These are phyloP conservation scores for Anthostomella pinea DNA, from an alignment of 2,329 filamentous ascomycete species.

Conservation along the genomic window DNA sequence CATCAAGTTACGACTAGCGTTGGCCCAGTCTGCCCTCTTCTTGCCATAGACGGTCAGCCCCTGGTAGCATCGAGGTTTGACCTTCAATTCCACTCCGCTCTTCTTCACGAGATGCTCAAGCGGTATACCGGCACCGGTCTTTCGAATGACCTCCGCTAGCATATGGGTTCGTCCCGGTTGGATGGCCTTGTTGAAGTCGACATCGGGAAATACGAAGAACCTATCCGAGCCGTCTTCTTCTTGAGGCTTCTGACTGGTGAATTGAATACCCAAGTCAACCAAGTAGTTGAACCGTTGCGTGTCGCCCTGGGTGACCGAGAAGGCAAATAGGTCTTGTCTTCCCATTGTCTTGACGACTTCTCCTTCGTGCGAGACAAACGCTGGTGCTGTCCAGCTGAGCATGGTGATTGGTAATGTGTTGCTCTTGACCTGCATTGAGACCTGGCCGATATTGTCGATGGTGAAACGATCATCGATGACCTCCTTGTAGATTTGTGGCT, in stretches of 20 bases:
- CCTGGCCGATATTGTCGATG: slow-evolving; percentile 70
- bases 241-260: slow-evolving; percentile 36
- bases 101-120: slow-evolving; percentile 64
- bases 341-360: slow-evolving; percentile 23
- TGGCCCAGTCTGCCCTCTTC: slow-evolving; percentile 67
- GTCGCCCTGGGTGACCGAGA: slow-evolving; percentile 53
- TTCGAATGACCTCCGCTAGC: slow-evolving; percentile 62
- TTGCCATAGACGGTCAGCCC: slow-evolving; percentile 63
- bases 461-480: slow-evolving; percentile 68
- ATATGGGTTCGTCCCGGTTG: slow-evolving; percentile 50
- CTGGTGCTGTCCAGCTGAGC: slow-evolving; percentile 40
- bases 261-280: slow-evolving; percentile 51
- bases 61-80: slow-evolving; percentile 71
- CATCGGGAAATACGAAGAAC: slow-evolving; percentile 39
- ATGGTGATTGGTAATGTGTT: slow-evolving; percentile 52
- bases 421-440: slow-evolving; percentile 67
- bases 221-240: slow-evolving; percentile 32
- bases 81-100: slow-evolving; percentile 59
- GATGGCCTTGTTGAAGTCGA: slow-evolving; percentile 44
- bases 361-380: slow-evolving; percentile 33
- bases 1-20: slow-evolving; percentile 51
- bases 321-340: slow-evolving; percentile 35
- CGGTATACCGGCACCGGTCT: slow-evolving; percentile 66
- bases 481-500: slow-evolving; percentile 48
- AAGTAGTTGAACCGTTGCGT: slow-evolving; percentile 52